Conservation (phyloP, 345 rosid species). For the Eucalyptus marginata region DNA sequence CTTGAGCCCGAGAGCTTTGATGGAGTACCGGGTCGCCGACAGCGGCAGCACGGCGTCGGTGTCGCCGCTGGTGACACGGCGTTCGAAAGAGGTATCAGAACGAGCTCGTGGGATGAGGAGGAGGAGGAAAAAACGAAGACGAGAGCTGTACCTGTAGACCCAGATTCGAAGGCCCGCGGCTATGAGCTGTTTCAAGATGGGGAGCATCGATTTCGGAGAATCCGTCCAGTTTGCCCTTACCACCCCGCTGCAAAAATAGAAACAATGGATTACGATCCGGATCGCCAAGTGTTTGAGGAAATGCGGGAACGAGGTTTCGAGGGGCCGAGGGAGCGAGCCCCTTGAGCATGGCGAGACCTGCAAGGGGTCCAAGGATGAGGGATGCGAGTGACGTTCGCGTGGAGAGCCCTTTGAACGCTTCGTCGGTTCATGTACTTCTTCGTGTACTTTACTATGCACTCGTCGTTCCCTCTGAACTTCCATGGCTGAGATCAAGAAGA, state of each 20-base stretch:
- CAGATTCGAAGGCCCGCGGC: slow-evolving; percentile 61
- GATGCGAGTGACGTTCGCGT: slow-evolving; percentile 29
- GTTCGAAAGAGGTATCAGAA: not conserved
- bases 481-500: slow-evolving; percentile 28
- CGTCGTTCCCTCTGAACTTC: slow-evolving; percentile 66
- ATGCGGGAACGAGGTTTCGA: not conserved
- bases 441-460: slow-evolving; percentile 45
- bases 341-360: slow-evolving; percentile 17
- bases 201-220: slow-evolving; percentile 76
- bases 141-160: slow-evolving; percentile 56
- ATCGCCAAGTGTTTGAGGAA: not conserved
- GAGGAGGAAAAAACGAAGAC: not conserved
- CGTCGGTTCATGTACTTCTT: slow-evolving; percentile 47
- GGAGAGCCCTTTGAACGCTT: slow-evolving; percentile 61
- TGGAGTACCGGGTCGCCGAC: slow-evolving; percentile 45
- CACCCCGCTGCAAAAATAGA: slow-evolving; percentile 9
- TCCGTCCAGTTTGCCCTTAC: slow-evolving; percentile 55
- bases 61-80: slow-evolving; percentile 29
- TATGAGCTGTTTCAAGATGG: slow-evolving; percentile 51
- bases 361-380: slow-evolving; percentile 37
- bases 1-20: slow-evolving; percentile 25
- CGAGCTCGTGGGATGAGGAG: not conserved
- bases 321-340: not conserved
- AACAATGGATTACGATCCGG: not conserved
- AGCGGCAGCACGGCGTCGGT: slow-evolving; percentile 53